A percentile compares a stretch with the other conserved stretches of the same genome.
These are phyloP conservation scores for Psilocybe cyanescens DNA, from an alignment of 768 basidiomycete species.

Conservation along the genomic window DNA sequence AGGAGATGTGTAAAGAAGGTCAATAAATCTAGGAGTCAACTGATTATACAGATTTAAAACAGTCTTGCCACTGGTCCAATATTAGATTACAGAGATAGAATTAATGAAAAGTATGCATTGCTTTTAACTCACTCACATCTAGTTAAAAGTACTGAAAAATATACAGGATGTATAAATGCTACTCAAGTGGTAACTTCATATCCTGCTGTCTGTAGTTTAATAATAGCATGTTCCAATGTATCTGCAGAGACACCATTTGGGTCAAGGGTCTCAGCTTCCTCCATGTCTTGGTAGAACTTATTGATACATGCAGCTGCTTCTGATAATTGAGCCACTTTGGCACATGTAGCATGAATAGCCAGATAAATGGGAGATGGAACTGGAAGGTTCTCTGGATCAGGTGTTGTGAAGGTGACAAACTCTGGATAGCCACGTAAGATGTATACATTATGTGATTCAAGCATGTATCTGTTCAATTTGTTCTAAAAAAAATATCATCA, in stretches of 20 bases:
- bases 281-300: neutral
- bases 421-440: constrained; percentile 16
- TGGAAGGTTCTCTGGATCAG: constrained; percentile 20
- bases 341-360: constrained; percentile 15
- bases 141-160: too few relatives aligned
- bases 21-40: too few relatives aligned
- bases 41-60: too few relatives aligned
- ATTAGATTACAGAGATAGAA: too few relatives aligned
- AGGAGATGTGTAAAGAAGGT: too few relatives aligned
- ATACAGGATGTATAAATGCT: too few relatives aligned
- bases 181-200: too few relatives aligned
- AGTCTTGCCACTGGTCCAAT: too few relatives aligned
- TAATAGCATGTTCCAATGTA: constrained; percentile 21
- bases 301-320: constrained; percentile 39
- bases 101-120: too few relatives aligned
- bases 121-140: too few relatives aligned
- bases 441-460: constrained; percentile 8
- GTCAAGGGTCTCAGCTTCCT: constrained; percentile 12
- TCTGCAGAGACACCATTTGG: constrained; percentile 18
- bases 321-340: constrained; percentile 39
- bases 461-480: constrained; percentile 23
- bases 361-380: constrained; percentile 36
- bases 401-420: constrained; percentile 12
- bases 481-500: constrained; percentile 13
- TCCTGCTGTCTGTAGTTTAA: constrained; percentile 8